Percentiles rank a stretch among this genome's conserved stretches.
Evolutionary conservation across 192 early-diverging fungal species (phyloP).

Genomic region (Backusella parvicylindrica): DNA sequence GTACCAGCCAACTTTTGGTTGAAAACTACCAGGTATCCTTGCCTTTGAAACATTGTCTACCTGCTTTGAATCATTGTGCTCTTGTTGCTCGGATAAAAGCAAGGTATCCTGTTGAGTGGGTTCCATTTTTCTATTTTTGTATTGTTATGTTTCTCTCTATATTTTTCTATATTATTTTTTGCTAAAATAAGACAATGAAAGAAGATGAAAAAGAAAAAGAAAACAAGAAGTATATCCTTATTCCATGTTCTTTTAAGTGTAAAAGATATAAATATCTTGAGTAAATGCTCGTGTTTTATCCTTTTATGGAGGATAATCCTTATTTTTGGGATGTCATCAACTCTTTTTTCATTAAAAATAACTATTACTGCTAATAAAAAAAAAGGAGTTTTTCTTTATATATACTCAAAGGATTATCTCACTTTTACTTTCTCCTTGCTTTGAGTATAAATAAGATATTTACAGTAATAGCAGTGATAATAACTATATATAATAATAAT

Average conservation of each 20-base stretch:
- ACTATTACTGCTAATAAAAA: not conserved
- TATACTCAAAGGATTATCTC: not conserved
- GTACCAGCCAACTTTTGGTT: conserved; percentile 25
- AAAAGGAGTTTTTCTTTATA: not conserved
- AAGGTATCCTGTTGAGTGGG: not conserved
- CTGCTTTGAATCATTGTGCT: not conserved
- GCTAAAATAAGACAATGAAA: not conserved
- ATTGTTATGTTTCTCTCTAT: not conserved
- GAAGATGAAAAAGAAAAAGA: not conserved
- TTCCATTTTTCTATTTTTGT: not conserved
- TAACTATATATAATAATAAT: not conserved
- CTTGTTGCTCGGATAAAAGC: not conserved
- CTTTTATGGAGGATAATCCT: not conserved
- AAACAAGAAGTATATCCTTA: not conserved
- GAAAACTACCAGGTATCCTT: conserved; percentile 4
- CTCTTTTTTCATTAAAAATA: not conserved
- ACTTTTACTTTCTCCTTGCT: not conserved
- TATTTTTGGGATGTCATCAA: not conserved
- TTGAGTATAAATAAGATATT: not conserved
- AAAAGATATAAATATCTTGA: not conserved
- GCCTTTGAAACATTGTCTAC: not conserved
- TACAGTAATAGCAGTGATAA: not conserved
- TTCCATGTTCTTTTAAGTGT: not conserved
- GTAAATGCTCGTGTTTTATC: not conserved
- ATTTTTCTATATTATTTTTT: not conserved